Evolutionary conservation across 495 filamentous ascomycete species (phyloP).

Genomic region (Durotheca rogersii): DNA sequence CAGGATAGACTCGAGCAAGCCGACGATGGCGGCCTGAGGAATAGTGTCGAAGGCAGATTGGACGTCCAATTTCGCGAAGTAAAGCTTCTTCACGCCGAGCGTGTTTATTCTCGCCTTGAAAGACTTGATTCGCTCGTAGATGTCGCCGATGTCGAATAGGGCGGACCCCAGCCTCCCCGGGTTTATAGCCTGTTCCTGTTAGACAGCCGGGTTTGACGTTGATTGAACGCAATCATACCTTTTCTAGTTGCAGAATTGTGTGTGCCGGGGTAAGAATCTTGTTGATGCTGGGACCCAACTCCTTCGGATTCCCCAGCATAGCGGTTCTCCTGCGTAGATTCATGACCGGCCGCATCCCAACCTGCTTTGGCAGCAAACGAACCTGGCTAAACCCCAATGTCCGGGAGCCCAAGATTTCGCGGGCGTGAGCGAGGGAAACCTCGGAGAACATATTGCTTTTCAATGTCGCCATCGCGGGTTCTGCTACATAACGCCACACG

Average conservation of each 20-base stretch:
- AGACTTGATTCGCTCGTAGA: constrained; percentile 69
- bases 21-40: constrained; percentile 72
- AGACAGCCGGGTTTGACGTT: constrained; percentile 4
- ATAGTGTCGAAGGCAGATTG: constrained; percentile 94
- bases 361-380: constrained; percentile 74
- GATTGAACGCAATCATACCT: constrained; percentile 41
- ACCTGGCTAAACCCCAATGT: constrained; percentile 74
- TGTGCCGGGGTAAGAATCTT: constrained; percentile 71
- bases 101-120: constrained; percentile 59
- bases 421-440: constrained; percentile 59
- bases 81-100: constrained; percentile 44
- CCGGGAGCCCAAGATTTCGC: constrained; percentile 59
- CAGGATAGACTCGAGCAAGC: constrained; percentile 63
- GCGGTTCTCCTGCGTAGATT: constrained; percentile 71
- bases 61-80: constrained; percentile 92
- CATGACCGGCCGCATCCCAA: constrained; percentile 72
- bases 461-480: constrained; percentile 67
- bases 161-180: constrained; percentile 67
- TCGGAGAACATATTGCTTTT: constrained; percentile 80
- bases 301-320: constrained; percentile 51
- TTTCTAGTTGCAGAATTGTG: constrained; percentile 77
- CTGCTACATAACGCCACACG: constrained; percentile 74
- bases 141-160: constrained; percentile 77
- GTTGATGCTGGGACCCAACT: constrained; percentile 78
- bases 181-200: constrained; percentile 47